phyloP scores from a whole-genome alignment of 345 rosid genomes.

The rapeseed (Brassica napus) region DNA sequence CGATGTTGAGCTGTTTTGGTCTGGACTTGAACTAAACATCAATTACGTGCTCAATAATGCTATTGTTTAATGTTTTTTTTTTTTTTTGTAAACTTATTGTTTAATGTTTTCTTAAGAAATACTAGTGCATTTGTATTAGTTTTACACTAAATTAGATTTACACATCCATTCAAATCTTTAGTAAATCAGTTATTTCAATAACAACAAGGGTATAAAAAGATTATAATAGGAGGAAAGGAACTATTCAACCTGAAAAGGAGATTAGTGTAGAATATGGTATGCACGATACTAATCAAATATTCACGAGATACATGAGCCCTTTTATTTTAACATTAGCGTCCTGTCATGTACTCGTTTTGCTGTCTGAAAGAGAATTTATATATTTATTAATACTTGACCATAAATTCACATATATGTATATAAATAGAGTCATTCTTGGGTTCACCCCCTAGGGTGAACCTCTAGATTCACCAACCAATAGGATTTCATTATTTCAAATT shows the following conservation, averaged over 20 bases:
- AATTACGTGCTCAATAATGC: not conserved
- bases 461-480: too few relatives aligned
- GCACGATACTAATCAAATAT: constrained; percentile 24
- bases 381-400: constrained; percentile 2
- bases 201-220: not conserved
- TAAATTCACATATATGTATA: not conserved
- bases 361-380: constrained; percentile 28
- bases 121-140: not conserved
- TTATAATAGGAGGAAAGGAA: not conserved
- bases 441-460: too few relatives aligned
- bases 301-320: constrained; percentile 32
- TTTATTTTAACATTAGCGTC: constrained; percentile 8
- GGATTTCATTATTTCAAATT: too few relatives aligned
- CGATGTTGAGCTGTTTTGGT: not conserved
- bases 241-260: constrained; percentile 20
- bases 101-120: not conserved
- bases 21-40: not conserved
- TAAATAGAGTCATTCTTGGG: too few relatives aligned
- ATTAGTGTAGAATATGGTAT: not conserved
- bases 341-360: constrained; percentile 1
- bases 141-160: not conserved
- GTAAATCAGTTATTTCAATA: not conserved
- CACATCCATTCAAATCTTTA: not conserved
- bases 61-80: not conserved
- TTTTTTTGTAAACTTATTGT: too few relatives aligned